Base-by-base conservation (phyloP, 768 basidiomycete species). In the Boletus rubroflammeus region DNA sequence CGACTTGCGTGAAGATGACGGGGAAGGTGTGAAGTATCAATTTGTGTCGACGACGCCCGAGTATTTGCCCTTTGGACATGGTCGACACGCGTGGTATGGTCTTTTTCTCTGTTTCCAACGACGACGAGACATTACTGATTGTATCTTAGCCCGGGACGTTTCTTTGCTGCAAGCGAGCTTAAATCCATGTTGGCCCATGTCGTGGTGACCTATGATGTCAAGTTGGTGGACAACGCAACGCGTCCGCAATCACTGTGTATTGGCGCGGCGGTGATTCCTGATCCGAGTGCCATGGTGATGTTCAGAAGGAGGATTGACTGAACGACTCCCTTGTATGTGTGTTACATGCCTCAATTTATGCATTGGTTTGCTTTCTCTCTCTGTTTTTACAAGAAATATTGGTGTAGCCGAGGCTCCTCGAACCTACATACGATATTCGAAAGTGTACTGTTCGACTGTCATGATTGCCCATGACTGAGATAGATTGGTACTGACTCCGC, bases 11-110 rank as follows among this genome's bases (percentile, higher is more conserved):
- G 39, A 40, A 46, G 74, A 58, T 50, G 53, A 11, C 67, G 75
- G 74, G 71, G 61, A 7, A 72, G 74, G 11, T 25, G 23, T 25
- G 19, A 73, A 70, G 57, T 62, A 73, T 56, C 72, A 72, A 44
- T 67, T 73, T 45, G 67, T 67, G 29, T 67, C 72, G 10, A 70
- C 74, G 0, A 55, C 58, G 25, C 67, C 19, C 41, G 64, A 55
- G 10, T 77, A 65, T 50, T 49, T 77, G 26, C 41, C 64, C 2
- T 80, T 78, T 45, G 44, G 44, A 14, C 29, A 45, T 19, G 44
- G 44, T n/a, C 44, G 19, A 19, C 13, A 21, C 8, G 44, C 44
- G 4, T 45, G 44, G 44, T 45, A 45, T 0, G 44, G 0, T 19
- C 29, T 19, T 21, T 39, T 0, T 19, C 5, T 25, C 23, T 2